A percentile compares a stretch with the other conserved stretches of the same genome.
Conservation (phyloP, 768 basidiomycete species). For the Lentinula aciculospora region DNA sequence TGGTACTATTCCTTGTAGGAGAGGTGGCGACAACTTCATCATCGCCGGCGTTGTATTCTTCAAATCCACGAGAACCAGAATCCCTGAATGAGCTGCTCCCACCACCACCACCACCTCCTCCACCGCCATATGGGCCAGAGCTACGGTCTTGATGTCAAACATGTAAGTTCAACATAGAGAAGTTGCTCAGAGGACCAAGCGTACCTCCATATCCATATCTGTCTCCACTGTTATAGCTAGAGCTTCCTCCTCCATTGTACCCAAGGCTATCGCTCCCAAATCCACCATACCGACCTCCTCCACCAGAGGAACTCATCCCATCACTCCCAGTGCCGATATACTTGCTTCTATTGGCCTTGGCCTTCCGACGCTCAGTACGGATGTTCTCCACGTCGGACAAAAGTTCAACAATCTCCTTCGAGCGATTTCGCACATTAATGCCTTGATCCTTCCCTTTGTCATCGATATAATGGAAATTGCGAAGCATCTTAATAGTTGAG, state of each 20-base stretch:
- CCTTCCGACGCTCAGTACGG: constrained; percentile 83
- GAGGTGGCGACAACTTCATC: constrained; percentile 51
- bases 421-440: constrained; percentile 93
- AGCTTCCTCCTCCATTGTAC: constrained; percentile 43
- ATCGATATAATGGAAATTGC: constrained; percentile 97
- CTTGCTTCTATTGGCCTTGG: constrained; percentile 86
- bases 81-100: constrained; percentile 53
- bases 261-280: constrained; percentile 32
- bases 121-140: constrained; percentile 15
- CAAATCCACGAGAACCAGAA: constrained; percentile 56
- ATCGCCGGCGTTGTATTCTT: constrained; percentile 96
- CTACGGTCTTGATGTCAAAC: background rate
- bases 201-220: constrained; percentile 20
- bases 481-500: constrained; percentile 93
- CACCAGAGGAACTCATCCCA: constrained; percentile 55
- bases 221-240: constrained; percentile 25
- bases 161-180: background rate
- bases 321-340: constrained; percentile 88
- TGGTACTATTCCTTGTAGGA: constrained; percentile 11
- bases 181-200: background rate
- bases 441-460: constrained; percentile 99
- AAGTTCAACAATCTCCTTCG: constrained; percentile 89
- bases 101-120: too few species aligned
- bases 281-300: constrained; percentile 47
- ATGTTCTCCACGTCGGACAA: constrained; percentile 90